Conservation (phyloP, 2,329 filamentous ascomycete species). For the Ophiosphaerella korrae region DNA sequence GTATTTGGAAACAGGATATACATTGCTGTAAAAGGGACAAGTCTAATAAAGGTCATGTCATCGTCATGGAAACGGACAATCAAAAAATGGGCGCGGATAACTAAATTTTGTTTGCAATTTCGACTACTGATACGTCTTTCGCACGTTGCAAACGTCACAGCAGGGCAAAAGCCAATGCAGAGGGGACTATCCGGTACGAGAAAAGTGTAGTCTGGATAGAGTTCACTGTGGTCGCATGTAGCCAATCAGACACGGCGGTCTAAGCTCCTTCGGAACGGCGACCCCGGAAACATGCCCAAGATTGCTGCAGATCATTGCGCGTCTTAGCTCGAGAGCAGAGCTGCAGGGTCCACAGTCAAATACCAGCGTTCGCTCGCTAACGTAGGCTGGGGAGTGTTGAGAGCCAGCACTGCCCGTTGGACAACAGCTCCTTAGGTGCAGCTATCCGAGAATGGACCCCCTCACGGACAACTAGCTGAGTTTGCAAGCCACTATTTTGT, state of each 20-base stretch:
- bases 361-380: not conserved
- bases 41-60: too few species aligned
- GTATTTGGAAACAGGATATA: too few species aligned
- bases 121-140: not conserved
- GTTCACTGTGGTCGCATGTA: not conserved
- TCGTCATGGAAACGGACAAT: too few species aligned
- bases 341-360: conserved; percentile 1
- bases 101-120: too few species aligned
- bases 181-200: not conserved
- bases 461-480: too few species aligned
- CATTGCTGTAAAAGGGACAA: too few species aligned
- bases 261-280: not conserved
- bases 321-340: not conserved
- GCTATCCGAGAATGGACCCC: too few species aligned
- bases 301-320: not conserved
- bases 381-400: not conserved
- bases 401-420: not conserved
- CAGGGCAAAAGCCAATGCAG: not conserved
- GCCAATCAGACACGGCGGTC: not conserved
- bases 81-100: too few species aligned
- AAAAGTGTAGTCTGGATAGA: conserved; percentile 2
- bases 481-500: too few species aligned
- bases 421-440: not conserved
- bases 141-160: not conserved
- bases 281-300: not conserved